Evolutionary conservation across 2,329 filamentous ascomycete genomes (phyloP), one percentile per base, ranked within the genome.

Genomic region (Aspergillus sp.): DNA sequence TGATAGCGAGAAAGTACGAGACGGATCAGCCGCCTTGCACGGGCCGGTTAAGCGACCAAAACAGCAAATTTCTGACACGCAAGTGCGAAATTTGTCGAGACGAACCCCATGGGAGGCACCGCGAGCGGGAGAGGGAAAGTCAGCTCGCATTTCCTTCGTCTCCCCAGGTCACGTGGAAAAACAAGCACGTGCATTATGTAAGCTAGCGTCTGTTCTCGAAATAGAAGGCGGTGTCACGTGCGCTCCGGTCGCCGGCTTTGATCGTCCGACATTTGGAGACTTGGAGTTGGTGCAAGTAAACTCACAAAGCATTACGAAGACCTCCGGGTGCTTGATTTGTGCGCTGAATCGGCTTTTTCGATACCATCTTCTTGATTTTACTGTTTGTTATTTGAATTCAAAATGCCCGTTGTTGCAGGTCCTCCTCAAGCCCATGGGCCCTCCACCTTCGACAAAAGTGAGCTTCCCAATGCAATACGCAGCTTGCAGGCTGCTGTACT

Each of bases 361-460:
- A 18, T 42, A 42, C n/a, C 12, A 26, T 20, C 30, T 36, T 22
- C 45, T 36, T 4, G 18, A 30, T 22, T 11, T 45, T 30, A 20
- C 20, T 48, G 12, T 12, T 44, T 26, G n/a, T 34, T 20, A 30
- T 30, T 22, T 20, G 26, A 15, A 18, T 49, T 55, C 67, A 76
- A 58, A 55, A 86, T 86, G 83, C 83, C 83, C 58, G 76, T 79
- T 47, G 79, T 86, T 68, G 83, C 83, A 67, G 80, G 80, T 62
- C 80, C 83, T 65, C 72, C 73, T 53, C 74, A 72, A 59, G 76
- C 75, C 59, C 77, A 76, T 63, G 87, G 85, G 62, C 87, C 86
- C 57, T 88, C 87, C 48, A 87, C 85, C 57, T 81, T 88, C 64
- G 88, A 91, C 74, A 91, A 91, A 76, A 81, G 88, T 89, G 81